These are phyloP conservation scores for Myxozyma mucilagina DNA, from an alignment of 805 yeast species.

Conservation along the genomic window DNA sequence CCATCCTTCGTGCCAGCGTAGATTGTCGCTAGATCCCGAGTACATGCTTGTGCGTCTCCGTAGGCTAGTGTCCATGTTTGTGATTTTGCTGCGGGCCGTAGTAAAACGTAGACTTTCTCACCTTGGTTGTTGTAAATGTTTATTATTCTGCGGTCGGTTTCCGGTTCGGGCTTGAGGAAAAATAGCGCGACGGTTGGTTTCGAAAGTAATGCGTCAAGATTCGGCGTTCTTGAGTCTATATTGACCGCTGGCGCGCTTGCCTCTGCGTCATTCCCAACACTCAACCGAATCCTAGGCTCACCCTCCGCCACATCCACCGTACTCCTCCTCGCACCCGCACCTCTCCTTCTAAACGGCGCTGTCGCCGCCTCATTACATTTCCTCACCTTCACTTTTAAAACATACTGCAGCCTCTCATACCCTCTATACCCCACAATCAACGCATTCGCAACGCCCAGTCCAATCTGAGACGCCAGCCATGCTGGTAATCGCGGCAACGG, in stretches of 20 bases:
- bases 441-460: constrained; percentile 29
- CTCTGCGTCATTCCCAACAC: background rate
- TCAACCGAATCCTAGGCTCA: background rate
- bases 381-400: constrained; percentile 4
- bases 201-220: constrained; percentile 1
- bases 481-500: constrained; percentile 23
- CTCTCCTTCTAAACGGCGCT: background rate
- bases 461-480: constrained; percentile 29
- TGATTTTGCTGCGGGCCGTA: constrained; percentile 23
- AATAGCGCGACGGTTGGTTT: constrained; percentile 17
- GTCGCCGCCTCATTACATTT: background rate
- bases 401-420: constrained; percentile 24
- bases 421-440: constrained; percentile 24
- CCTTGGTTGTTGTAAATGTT: constrained; percentile 27
- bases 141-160: constrained; percentile 22
- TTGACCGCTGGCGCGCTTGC: background rate
- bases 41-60: constrained; percentile 15
- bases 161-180: constrained; percentile 24
- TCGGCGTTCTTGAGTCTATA: background rate
- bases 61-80: constrained; percentile 29
- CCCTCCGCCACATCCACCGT: background rate
- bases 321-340: background rate
- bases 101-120: constrained; percentile 24
- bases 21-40: constrained; percentile 28
- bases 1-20: constrained; percentile 28